phyloP scores from a whole-genome alignment of 495 filamentous ascomycete genomes.

The Astrothelium macrocarpum region DNA sequence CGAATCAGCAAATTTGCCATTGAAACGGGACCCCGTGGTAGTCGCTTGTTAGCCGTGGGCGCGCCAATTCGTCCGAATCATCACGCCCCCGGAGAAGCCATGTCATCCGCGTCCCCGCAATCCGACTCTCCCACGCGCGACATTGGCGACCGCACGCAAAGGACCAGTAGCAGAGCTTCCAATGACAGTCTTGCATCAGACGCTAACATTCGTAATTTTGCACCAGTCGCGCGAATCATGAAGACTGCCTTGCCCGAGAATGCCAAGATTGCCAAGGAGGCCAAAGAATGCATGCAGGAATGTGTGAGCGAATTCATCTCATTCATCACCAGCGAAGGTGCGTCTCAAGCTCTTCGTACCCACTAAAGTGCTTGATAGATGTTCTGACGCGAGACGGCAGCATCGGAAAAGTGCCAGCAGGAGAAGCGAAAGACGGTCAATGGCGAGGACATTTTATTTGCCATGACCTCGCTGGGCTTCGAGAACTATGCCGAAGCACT shows the following conservation, averaged over 20 bases:
- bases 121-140: slow-evolving; percentile 32
- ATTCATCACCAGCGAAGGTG: slow-evolving; percentile 98
- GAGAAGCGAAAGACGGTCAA: slow-evolving; percentile 99
- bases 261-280: slow-evolving; percentile 98
- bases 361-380: slow-evolving; percentile 5
- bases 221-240: slow-evolving; percentile 97
- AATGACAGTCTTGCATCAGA: slow-evolving; percentile 40
- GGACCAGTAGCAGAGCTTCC: slow-evolving; percentile 9
- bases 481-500: slow-evolving; percentile 97
- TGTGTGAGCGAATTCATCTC: slow-evolving; percentile 99
- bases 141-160: slow-evolving; percentile 15
- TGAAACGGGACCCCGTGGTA: slow-evolving; percentile 8
- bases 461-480: slow-evolving; percentile 97
- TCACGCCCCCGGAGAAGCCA: slow-evolving; percentile 11
- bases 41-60: slow-evolving; percentile 19
- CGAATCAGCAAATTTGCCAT: slow-evolving; percentile 30
- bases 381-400: slow-evolving; percentile 44
- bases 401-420: slow-evolving; percentile 97
- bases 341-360: slow-evolving; percentile 26
- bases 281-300: slow-evolving; percentile 99
- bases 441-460: slow-evolving; percentile 95
- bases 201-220: slow-evolving; percentile 85
- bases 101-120: slow-evolving; percentile 35
- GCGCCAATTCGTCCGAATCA: slow-evolving; percentile 8
- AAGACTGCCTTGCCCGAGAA: slow-evolving; percentile 94